These are phyloP conservation scores for Ophiocordyceps unilateralis DNA, from an alignment of 2,329 filamentous ascomycete genomes.

Conservation along the genomic window DNA sequence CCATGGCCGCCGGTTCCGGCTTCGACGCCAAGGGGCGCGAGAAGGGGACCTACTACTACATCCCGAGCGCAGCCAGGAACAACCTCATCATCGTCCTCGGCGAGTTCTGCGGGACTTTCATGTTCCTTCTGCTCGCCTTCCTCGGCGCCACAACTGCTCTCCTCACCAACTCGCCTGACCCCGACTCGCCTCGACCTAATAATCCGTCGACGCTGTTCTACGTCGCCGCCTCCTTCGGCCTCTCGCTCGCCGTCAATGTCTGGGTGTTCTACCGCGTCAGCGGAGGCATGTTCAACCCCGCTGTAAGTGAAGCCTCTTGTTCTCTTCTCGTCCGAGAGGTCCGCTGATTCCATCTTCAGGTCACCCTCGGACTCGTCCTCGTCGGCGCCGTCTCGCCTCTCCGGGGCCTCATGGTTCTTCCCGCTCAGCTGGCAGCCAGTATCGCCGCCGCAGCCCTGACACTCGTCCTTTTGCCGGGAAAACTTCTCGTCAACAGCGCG, in stretches of 20 bases:
- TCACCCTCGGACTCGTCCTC: conserved; percentile 42
- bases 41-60: not conserved
- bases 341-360: conserved; percentile 10
- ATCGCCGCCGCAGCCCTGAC: conserved; percentile 42
- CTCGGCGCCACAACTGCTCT: conserved; percentile 21
- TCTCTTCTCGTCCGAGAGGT: no score
- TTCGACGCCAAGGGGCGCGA: not conserved
- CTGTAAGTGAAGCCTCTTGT: conserved; percentile 15
- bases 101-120: conserved; percentile 35
- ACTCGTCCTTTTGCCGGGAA: conserved; percentile 38
- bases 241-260: conserved; percentile 33
- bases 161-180: conserved; percentile 12
- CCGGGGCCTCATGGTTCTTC: conserved; percentile 32
- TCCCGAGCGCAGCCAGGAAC: conserved; percentile 10
- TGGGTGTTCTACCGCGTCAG: conserved; percentile 40
- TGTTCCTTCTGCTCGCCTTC: conserved; percentile 30
- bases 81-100: conserved; percentile 24
- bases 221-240: conserved; percentile 31
- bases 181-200: conserved; percentile 10
- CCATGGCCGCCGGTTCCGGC: not conserved
- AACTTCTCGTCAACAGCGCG: conserved; percentile 35
- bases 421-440: conserved; percentile 38
- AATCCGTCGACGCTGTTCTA: conserved; percentile 23
- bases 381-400: conserved; percentile 36
- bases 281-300: conserved; percentile 33